Evolutionary conservation across 495 filamentous ascomycete species (phyloP), one percentile per base, ranked within the genome.

Genomic region (Neurospora sp.): DNA sequence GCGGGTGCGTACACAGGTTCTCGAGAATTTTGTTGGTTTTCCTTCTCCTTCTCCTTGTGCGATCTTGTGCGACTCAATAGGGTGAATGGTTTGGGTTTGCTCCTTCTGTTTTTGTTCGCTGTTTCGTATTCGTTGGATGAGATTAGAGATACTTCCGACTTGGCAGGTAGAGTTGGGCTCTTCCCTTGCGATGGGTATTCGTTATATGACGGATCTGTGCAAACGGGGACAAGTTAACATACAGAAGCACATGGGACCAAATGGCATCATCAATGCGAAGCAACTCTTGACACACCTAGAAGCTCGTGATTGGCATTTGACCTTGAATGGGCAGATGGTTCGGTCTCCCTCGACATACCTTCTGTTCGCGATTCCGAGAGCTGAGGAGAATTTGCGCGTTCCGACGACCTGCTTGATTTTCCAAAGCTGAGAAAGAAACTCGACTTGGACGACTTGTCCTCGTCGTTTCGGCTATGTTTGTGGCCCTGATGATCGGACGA

Each of bases 1-100:
- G 78, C 74, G 37, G 73, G 79, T n/a, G 74, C 65, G 31, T 73
- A 75, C 10, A 74, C 71, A 6, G 75, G 16, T 83, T 84, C 69
- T 80, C 80, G 38, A 83, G 82, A 73, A 80, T 85, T 48, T 75
- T 74, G 70, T 77, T 77, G 70, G 84, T 80, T 53, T 82, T 84
- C 74, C 74, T 77, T 75, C 45, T 85, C 82, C 70, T 83, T 84
- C 72, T 87, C 85, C 61, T 90, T 89, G 71, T 91, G 87, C 10
- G 92, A 94, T 70, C 88, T 89, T 38, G 90, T 90, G 45, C 92
- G 89, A 40, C 85, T 86, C 20, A 94, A 81, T 31, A 94, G 83
- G 37, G 86, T 81, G 73, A 88, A 88, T 17, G 86, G 83, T 48
- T 88, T 88, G 2, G 87, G 86, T 70, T 87, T 88, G 73, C 76